These are phyloP conservation scores for Avena atlantica DNA, from an alignment of 176 grass and related monocot species.

Conservation along the genomic window DNA sequence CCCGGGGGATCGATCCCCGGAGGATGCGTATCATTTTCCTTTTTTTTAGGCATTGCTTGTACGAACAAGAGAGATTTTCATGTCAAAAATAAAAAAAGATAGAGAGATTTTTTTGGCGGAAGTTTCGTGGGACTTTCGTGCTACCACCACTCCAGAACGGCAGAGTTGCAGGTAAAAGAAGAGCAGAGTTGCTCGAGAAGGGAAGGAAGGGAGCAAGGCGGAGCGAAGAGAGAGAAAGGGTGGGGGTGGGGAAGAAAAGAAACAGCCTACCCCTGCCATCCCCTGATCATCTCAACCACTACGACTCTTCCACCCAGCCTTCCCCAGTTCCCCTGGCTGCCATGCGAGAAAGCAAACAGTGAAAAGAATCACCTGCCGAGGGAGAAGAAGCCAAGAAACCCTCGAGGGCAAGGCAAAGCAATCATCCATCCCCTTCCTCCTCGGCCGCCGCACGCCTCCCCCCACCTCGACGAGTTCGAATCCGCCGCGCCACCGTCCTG, in stretches of 20 bases:
- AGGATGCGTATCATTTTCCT: too few relatives aligned
- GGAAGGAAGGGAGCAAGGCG: not conserved
- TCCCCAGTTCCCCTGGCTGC: not conserved
- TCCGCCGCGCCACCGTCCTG: not conserved
- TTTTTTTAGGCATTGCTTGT: not conserved
- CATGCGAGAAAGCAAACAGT: not conserved
- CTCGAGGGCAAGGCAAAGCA: not conserved
- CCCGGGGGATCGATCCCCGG: too few relatives aligned
- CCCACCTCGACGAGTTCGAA: not conserved
- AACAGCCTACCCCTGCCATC: too few relatives aligned
- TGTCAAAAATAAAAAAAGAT: not conserved
- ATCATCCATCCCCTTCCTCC: not conserved
- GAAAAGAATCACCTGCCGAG: not conserved
- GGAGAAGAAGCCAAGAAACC: slow-evolving; percentile 19
- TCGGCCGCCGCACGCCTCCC: not conserved
- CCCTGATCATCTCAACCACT: slow-evolving; percentile 22
- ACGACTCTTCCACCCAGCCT: too few relatives aligned
- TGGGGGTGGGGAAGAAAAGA: too few relatives aligned
- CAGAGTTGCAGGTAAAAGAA: not conserved
- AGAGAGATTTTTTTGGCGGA: not conserved
- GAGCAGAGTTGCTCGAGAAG: not conserved
- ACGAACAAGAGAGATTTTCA: not conserved
- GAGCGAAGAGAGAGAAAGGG: not conserved
- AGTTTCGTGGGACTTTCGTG: not conserved
- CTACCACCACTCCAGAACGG: not conserved